These are phyloP conservation scores for Dactylis glomerata DNA, from an alignment of 176 grass and related monocot species.

Conservation along the genomic window DNA sequence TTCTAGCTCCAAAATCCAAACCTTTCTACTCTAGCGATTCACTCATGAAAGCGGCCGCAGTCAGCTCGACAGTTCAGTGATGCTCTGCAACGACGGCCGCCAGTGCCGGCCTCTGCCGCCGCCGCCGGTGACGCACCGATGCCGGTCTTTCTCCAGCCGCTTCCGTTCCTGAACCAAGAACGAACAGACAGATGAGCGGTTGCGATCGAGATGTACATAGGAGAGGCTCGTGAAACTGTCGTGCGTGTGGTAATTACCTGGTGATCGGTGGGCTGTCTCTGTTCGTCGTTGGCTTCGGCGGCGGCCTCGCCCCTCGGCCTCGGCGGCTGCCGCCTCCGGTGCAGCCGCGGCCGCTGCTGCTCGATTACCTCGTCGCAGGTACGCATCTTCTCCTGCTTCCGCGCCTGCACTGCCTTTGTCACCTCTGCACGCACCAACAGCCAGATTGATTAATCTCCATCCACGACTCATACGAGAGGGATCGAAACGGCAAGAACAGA, in stretches of 20 bases:
- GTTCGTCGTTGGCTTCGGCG: neutral
- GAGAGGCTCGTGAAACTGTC: neutral
- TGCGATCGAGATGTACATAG: neutral
- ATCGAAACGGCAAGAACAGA: neutral
- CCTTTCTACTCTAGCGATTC: neutral
- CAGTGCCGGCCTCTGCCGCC: conserved; percentile 17
- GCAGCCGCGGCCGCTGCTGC: conserved; percentile 12
- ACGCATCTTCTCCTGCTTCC: conserved; percentile 52
- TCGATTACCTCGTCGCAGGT: neutral
- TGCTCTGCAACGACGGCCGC: conserved; percentile 52
- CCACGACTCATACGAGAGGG: neutral
- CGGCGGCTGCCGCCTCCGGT: neutral
- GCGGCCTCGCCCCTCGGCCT: neutral
- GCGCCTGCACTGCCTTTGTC: conserved; percentile 55
- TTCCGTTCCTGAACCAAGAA: conserved; percentile 19
- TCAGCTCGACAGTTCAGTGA: conserved; percentile 34
- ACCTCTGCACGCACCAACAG: conserved; percentile 32
- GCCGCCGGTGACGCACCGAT: neutral
- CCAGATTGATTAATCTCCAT: neutral
- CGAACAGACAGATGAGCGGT: neutral
- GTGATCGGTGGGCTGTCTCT: conserved; percentile 2
- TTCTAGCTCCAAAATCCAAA: neutral
- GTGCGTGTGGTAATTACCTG: neutral
- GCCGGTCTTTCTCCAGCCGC: conserved; percentile 32
- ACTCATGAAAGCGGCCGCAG: neutral